Evolutionary conservation across 495 filamentous ascomycete species (phyloP).

Genomic region (Penicillium atrosanguineum): DNA sequence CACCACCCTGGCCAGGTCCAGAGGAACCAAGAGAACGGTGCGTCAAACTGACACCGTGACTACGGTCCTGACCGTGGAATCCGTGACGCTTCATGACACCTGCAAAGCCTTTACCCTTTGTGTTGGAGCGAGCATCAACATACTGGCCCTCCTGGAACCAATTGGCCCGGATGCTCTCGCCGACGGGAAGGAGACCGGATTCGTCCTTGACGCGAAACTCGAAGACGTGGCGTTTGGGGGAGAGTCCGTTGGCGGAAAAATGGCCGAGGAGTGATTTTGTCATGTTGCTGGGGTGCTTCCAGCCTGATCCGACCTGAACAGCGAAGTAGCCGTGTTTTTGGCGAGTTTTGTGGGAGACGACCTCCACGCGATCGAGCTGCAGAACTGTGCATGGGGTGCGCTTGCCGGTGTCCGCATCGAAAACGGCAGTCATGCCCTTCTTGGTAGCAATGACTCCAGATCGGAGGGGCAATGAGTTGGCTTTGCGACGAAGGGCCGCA

Average conservation of each 20-base stretch:
- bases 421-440: slow-evolving; percentile 92
- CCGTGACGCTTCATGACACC: slow-evolving; percentile 97
- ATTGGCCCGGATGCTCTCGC: slow-evolving; percentile 68
- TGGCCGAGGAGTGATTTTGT: slow-evolving; percentile 80
- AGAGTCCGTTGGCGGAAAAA: slow-evolving; percentile 71
- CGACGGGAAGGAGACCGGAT: slow-evolving; percentile 68
- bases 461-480: slow-evolving; percentile 70
- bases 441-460: slow-evolving; percentile 83
- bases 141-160: slow-evolving; percentile 91
- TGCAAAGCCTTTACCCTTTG: slow-evolving; percentile 84
- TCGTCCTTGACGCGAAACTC: slow-evolving; percentile 81
- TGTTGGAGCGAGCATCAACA: slow-evolving; percentile 77
- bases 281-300: slow-evolving; percentile 71
- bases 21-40: slow-evolving; percentile 87
- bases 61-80: slow-evolving; percentile 82
- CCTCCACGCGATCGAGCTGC: slow-evolving; percentile 89
- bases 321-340: slow-evolving; percentile 84
- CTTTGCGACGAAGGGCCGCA: slow-evolving; percentile 78
- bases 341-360: slow-evolving; percentile 78
- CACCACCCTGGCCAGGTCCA: slow-evolving; percentile 85
- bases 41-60: slow-evolving; percentile 89
- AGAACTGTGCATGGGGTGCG: slow-evolving; percentile 87
- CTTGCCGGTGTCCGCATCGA: slow-evolving; percentile 68
- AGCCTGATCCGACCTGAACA: slow-evolving; percentile 83
- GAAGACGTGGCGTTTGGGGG: slow-evolving; percentile 74